Conservation (phyloP, 495 filamentous ascomycete species). For the Hyaloscypha hepaticicola region DNA sequence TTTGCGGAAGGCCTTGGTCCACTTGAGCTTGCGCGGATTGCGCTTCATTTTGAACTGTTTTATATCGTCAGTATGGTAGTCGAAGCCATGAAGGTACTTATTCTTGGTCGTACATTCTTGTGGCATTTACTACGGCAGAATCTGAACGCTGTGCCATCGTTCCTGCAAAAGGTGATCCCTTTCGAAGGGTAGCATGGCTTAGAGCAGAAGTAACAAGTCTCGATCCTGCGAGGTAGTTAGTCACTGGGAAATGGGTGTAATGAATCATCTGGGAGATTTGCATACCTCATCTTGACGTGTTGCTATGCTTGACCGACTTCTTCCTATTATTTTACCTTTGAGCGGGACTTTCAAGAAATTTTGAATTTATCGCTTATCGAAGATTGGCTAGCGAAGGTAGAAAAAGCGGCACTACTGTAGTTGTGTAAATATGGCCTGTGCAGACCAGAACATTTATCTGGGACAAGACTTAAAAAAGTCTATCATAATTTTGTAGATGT, state of each 20-base stretch:
- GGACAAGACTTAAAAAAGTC: too few species aligned
- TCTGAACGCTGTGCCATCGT: slow-evolving; percentile 68
- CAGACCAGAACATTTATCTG: too few species aligned
- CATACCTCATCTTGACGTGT: slow-evolving; percentile 42
- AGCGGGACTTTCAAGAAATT: not conserved
- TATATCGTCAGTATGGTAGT: not conserved
- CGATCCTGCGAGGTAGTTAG: slow-evolving; percentile 53
- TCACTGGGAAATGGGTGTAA: too few species aligned
- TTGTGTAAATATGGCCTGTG: too few species aligned
- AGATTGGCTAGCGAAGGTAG: slow-evolving; percentile 4
- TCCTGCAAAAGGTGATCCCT: slow-evolving; percentile 80
- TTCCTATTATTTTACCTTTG: not conserved
- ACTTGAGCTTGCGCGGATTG: slow-evolving; percentile 73
- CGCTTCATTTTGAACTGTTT: slow-evolving; percentile 92
- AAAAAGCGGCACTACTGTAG: too few species aligned
- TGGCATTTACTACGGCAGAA: slow-evolving; percentile 90
- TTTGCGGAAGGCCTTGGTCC: slow-evolving; percentile 83
- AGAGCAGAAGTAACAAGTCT: slow-evolving; percentile 91
- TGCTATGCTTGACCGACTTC: slow-evolving; percentile 24
- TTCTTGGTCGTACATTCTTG: slow-evolving; percentile 59
- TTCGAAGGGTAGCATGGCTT: slow-evolving; percentile 78
- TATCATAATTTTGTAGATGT: too few species aligned
- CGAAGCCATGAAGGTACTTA: not conserved
- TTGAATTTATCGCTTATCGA: slow-evolving; percentile 2
- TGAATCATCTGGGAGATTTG: not conserved